Percentiles rank a stretch among this genome's conserved stretches.
Evolutionary conservation across 495 filamentous ascomycete genomes (phyloP).

Genomic region (Podospora bellae-mahoneyi): DNA sequence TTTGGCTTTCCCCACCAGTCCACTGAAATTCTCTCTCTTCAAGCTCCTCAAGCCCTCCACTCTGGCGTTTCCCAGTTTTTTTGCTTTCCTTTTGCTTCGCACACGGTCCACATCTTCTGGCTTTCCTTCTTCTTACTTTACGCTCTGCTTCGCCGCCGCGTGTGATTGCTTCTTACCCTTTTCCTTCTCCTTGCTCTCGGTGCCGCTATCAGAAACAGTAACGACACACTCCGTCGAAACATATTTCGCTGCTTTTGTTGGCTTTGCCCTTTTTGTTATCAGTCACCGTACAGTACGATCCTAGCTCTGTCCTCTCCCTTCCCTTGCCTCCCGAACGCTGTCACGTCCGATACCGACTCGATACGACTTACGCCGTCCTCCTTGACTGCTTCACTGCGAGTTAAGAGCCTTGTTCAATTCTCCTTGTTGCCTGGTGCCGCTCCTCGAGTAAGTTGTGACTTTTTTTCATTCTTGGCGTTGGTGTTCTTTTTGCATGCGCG

Average conservation of each 20-base stretch:
- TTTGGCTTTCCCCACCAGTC: slow-evolving; percentile 33
- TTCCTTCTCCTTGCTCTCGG: slow-evolving; percentile 9
- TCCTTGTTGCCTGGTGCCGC: slow-evolving; percentile 17
- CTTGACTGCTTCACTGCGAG: slow-evolving; percentile 16
- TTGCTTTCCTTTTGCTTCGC: slow-evolving; percentile 20
- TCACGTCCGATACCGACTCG: not conserved
- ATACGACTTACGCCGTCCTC: slow-evolving; percentile 9
- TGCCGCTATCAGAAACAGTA: slow-evolving; percentile 12
- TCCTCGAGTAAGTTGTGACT: slow-evolving; percentile 19
- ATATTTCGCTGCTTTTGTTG: slow-evolving; percentile 29
- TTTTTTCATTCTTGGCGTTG: not conserved
- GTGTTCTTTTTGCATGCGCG: not conserved
- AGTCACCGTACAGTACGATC: slow-evolving; percentile 4
- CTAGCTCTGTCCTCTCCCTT: not conserved
- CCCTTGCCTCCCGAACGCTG: not conserved
- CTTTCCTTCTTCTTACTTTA: slow-evolving; percentile 23
- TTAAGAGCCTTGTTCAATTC: slow-evolving; percentile 11
- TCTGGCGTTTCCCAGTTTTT: slow-evolving; percentile 31
- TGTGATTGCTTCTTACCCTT: slow-evolving; percentile 18
- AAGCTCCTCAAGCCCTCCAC: slow-evolving; percentile 11
- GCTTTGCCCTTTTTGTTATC: slow-evolving; percentile 5
- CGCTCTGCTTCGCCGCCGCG: slow-evolving; percentile 15
- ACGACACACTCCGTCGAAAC: slow-evolving; percentile 23
- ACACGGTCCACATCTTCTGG: slow-evolving; percentile 27
- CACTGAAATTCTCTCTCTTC: slow-evolving; percentile 30